Conservation (phyloP, 129 eudicot species). For the Scalesia atractyloides region DNA sequence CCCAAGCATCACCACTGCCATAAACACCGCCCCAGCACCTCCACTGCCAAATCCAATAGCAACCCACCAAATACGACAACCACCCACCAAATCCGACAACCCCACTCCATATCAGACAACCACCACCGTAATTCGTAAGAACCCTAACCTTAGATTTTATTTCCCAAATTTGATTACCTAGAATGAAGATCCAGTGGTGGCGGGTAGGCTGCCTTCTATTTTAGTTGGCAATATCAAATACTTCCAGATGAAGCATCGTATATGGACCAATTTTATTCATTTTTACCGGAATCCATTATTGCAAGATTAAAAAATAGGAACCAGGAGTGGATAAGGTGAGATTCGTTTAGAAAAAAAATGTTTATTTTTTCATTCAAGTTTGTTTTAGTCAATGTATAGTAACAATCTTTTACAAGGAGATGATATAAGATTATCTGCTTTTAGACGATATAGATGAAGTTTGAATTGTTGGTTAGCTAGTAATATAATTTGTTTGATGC, state of each 20-base stretch:
- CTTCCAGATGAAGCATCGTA: conserved; percentile 64
- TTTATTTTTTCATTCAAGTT: neutral
- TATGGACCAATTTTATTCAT: conserved; percentile 58
- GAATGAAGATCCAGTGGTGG: no score
- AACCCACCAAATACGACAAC: no score
- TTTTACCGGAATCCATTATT: conserved; percentile 55
- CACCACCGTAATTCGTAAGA: no score
- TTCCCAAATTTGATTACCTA: no score
- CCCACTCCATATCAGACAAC: no score
- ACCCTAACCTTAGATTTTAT: no score
- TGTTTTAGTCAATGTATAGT: neutral
- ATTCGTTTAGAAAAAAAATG: neutral
- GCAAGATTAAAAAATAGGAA: conserved; percentile 35
- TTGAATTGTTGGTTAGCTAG: conserved; percentile 34
- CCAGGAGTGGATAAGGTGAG: conserved; percentile 57
- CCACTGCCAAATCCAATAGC: no score
- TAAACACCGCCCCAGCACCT: no score
- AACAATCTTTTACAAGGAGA: conserved; percentile 56
- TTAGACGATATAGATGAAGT: conserved; percentile 66
- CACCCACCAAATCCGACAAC: no score
- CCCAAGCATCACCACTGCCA: no score
- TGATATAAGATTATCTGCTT: conserved; percentile 78
- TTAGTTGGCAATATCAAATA: conserved; percentile 87
- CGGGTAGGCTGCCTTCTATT: conserved; percentile 43
- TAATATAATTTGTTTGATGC: conserved; percentile 10